Evolutionary conservation across 768 basidiomycete genomes (phyloP).

Genomic region (Leccinum uliginosum): DNA sequence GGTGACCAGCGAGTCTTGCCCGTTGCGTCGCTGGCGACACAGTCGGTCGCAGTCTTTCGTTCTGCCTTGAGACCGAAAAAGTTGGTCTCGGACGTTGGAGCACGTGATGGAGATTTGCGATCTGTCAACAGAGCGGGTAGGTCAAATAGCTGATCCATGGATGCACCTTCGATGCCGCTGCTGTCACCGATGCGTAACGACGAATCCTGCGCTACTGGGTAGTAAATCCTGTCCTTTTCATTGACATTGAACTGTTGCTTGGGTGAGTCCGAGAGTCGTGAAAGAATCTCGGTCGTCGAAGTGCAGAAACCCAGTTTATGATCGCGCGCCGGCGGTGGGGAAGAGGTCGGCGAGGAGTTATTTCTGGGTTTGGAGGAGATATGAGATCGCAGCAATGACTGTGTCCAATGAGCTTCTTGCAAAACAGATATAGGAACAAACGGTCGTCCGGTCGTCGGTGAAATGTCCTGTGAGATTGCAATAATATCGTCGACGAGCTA

Average conservation of each 20-base stretch:
- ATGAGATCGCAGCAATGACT: conserved; percentile 59
- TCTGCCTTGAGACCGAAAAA: conserved; percentile 62
- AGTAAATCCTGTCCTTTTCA: conserved; percentile 42
- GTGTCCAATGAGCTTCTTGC: conserved; percentile 78
- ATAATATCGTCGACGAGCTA: conserved; percentile 81
- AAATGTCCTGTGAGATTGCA: conserved; percentile 67
- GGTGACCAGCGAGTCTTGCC: conserved; percentile 56
- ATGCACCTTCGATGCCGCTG: conserved; percentile 44
- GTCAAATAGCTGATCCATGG: conserved; percentile 72
- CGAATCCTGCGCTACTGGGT: conserved; percentile 62
- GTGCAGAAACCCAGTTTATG: conserved; percentile 69
- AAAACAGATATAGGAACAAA: conserved; percentile 66
- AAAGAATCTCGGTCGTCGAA: conserved; percentile 48
- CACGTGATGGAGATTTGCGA: conserved; percentile 25
- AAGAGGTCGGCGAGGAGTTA: conserved; percentile 31
- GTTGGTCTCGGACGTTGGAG: conserved; percentile 41
- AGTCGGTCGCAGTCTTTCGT: conserved; percentile 38
- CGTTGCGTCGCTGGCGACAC: conserved; percentile 39
- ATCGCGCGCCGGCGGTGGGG: conserved; percentile 34
- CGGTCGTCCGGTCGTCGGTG: conserved; percentile 60
- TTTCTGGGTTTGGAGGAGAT: conserved; percentile 40
- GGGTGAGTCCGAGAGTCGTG: conserved; percentile 24
- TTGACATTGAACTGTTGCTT: conserved; percentile 8
- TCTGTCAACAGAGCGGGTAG: conserved; percentile 24
- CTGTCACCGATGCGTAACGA: conserved; percentile 75